These are phyloP conservation scores for Coniella lustricola DNA, from an alignment of 2,329 filamentous ascomycete genomes.

Conservation along the genomic window DNA sequence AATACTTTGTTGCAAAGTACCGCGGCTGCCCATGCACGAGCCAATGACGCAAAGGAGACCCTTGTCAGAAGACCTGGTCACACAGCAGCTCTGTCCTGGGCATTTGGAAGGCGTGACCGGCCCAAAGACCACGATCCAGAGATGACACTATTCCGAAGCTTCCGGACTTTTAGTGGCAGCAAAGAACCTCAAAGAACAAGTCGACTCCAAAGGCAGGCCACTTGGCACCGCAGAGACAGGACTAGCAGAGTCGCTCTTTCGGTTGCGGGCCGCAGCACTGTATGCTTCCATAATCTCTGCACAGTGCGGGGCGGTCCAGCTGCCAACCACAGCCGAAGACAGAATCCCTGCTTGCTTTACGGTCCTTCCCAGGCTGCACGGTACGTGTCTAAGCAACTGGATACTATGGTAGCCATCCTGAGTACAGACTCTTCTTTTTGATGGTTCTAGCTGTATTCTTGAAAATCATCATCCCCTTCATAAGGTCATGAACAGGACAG, in stretches of 20 bases:
- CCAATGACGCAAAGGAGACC: neutral
- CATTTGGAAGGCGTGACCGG: neutral
- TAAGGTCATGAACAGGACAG: too few species aligned
- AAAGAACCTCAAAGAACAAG: neutral
- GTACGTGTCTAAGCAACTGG: too few species aligned
- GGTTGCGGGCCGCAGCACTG: too few species aligned
- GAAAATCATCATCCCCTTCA: too few species aligned
- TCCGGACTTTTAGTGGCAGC: neutral
- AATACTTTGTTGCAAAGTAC: neutral
- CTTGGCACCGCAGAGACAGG: too few species aligned
- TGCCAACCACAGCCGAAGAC: too few species aligned
- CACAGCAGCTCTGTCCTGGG: neutral
- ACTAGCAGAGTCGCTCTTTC: too few species aligned
- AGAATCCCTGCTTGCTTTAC: neutral
- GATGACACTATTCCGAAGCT: conserved; percentile 2
- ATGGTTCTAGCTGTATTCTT: too few species aligned
- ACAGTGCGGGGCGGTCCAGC: neutral
- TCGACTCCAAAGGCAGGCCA: too few species aligned
- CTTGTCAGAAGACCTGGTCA: neutral
- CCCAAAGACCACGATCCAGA: neutral
- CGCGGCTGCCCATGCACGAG: neutral
- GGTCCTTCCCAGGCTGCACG: neutral
- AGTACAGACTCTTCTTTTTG: too few species aligned
- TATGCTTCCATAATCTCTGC: neutral
- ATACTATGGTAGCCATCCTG: too few species aligned